A percentile compares a stretch with the other conserved stretches of the same genome.
Evolutionary conservation across 495 filamentous ascomycete species (phyloP).

Genomic region (Neurospora tetrasperma): DNA sequence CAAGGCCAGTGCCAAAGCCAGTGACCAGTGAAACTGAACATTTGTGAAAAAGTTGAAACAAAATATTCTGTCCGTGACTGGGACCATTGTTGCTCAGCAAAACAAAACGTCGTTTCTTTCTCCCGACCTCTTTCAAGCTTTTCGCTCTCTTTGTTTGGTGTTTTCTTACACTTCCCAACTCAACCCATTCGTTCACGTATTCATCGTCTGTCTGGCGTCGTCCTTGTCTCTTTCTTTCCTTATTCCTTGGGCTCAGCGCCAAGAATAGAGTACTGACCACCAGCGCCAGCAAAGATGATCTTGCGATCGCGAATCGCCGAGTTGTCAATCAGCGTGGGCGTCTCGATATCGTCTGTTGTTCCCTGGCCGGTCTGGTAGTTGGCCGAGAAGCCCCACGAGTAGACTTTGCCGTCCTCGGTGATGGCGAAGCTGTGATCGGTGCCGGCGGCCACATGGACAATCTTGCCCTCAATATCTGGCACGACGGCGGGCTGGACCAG

Average conservation of each 20-base stretch:
- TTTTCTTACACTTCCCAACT: neutral
- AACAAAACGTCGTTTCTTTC: neutral
- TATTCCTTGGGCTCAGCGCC: slow-evolving; percentile 21
- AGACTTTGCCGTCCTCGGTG: slow-evolving; percentile 48
- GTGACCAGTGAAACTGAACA: neutral
- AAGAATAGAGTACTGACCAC: slow-evolving; percentile 58
- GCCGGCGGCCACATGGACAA: slow-evolving; percentile 36
- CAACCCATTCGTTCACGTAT: neutral
- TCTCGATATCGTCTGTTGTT: slow-evolving; percentile 44
- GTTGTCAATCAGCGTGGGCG: slow-evolving; percentile 53
- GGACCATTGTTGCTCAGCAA: neutral
- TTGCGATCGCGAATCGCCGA: slow-evolving; percentile 47
- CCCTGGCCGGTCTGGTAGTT: slow-evolving; percentile 61
- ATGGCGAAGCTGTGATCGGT: slow-evolving; percentile 53
- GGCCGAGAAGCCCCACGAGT: slow-evolving; percentile 58
- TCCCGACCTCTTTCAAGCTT: neutral
- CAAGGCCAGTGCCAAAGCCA: neutral
- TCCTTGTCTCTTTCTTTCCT: neutral
- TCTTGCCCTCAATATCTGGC: slow-evolving; percentile 13
- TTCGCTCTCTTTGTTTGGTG: neutral
- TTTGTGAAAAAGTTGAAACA: neutral
- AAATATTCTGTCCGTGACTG: neutral
- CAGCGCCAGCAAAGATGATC: slow-evolving; percentile 48
- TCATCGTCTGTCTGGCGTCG: neutral
- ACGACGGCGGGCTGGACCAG: slow-evolving; percentile 40